phyloP scores from a whole-genome alignment of 225 moss, liverwort and hornwort genomes.

The Pseudisothecium myosuroides region DNA sequence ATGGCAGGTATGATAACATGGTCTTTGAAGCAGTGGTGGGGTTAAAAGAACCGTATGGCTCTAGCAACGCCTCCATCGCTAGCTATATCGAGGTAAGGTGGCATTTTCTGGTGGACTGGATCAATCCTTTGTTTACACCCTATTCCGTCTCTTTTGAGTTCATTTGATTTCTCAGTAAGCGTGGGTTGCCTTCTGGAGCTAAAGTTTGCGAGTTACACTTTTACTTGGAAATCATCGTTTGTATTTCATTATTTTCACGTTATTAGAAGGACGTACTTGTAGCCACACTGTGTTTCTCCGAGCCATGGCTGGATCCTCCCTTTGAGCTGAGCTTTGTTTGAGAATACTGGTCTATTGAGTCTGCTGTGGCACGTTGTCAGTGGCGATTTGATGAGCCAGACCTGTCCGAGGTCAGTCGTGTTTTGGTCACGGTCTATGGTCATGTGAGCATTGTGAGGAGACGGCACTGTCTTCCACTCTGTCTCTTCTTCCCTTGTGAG shows the following conservation, averaged over 20 bases:
- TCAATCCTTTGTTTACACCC: background rate
- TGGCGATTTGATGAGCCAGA: background rate
- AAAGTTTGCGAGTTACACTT: background rate
- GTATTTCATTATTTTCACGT: background rate
- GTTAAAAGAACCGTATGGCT: slow-evolving; percentile 87
- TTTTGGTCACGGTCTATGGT: slow-evolving; percentile 5
- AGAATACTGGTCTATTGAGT: background rate
- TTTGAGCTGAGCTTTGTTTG: background rate
- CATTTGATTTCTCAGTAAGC: background rate
- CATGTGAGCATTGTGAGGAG: slow-evolving; percentile 3
- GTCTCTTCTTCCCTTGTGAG: background rate
- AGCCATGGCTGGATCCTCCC: background rate
- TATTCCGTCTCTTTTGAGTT: background rate
- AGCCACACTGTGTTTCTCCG: background rate
- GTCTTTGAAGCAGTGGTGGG: slow-evolving; percentile 84
- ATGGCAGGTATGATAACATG: slow-evolving; percentile 83
- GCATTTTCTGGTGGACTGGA: slow-evolving; percentile 7
- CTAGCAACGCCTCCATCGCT: slow-evolving; percentile 90
- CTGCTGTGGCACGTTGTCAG: background rate
- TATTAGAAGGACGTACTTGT: background rate
- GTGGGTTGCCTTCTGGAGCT: background rate
- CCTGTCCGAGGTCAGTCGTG: slow-evolving; percentile 7
- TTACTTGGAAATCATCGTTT: background rate
- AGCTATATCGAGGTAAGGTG: slow-evolving; percentile 84
- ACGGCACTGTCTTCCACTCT: background rate